A percentile compares a stretch with the other conserved stretches of the same genome.
These are phyloP conservation scores for Kwoniella sp. DNA, from an alignment of 768 basidiomycete species.

Conservation along the genomic window DNA sequence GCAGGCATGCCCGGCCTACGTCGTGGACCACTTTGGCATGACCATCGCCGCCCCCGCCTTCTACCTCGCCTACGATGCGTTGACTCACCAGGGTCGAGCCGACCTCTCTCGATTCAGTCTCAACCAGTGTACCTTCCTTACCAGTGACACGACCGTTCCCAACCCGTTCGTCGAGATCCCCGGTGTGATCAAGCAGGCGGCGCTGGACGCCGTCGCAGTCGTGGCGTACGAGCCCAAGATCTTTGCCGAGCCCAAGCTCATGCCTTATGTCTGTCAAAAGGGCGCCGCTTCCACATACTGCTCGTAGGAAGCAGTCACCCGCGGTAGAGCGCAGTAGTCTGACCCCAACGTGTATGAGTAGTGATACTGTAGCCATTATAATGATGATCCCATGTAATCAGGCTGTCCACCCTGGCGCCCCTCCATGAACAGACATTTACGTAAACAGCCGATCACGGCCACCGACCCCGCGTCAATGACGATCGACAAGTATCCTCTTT, in stretches of 20 bases:
- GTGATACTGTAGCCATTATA: too few relatives aligned
- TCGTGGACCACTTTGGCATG: slow-evolving; percentile 20
- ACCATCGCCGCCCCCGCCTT: slow-evolving; percentile 35
- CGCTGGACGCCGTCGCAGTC: slow-evolving; percentile 18
- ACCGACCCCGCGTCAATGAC: neutral
- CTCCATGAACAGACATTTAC: too few relatives aligned
- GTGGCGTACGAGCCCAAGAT: slow-evolving; percentile 12
- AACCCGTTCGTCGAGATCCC: slow-evolving; percentile 20
- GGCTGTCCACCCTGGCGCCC: too few relatives aligned
- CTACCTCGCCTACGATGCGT: slow-evolving; percentile 29
- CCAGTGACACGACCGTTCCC: slow-evolving; percentile 15
- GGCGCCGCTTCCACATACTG: neutral
- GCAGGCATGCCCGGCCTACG: neutral
- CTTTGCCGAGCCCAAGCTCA: slow-evolving; percentile 15
- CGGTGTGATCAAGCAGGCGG: slow-evolving; percentile 11
- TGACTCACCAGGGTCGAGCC: slow-evolving; percentile 23
- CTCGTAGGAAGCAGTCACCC: too few relatives aligned
- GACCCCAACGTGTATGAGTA: too few relatives aligned
- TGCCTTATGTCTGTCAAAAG: slow-evolving; percentile 17
- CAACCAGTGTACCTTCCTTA: slow-evolving; percentile 16
- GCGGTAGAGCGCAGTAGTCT: too few relatives aligned
- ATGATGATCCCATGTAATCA: too few relatives aligned
- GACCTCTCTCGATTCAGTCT: slow-evolving; percentile 13
- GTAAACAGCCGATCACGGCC: neutral
- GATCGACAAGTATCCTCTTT: neutral